Conservation (phyloP, 140 eudicot genomes). For the Bidens hawaiensis region DNA sequence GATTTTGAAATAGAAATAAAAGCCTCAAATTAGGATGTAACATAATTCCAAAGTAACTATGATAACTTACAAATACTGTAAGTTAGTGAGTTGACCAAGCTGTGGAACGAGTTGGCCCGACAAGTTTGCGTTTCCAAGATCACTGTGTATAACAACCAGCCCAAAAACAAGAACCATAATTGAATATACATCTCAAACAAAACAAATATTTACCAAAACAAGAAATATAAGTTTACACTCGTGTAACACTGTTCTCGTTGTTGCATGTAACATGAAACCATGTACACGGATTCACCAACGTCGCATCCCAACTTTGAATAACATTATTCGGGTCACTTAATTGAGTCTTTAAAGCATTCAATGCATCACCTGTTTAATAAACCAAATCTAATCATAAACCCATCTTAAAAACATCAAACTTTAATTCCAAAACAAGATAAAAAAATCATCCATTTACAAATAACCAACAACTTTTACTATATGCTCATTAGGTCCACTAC, state of each 20-base stretch:
- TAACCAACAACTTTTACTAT: constrained; percentile 3
- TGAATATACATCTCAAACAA: background rate
- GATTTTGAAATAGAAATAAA: background rate
- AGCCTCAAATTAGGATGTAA: background rate
- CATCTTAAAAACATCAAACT: constrained; percentile 13
- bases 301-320: constrained; percentile 94
- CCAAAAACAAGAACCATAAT: background rate
- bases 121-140: constrained; percentile 95
- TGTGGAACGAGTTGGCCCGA: constrained; percentile 77
- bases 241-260: constrained; percentile 69
- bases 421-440: constrained; percentile 5
- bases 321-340: constrained; percentile 87
- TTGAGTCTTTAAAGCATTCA: constrained; percentile 66
- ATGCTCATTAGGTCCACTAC: constrained; percentile 17
- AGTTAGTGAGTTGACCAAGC: constrained; percentile 78
- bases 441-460: background rate
- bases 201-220: background rate
- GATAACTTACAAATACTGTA: constrained; percentile 87
- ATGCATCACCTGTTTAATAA: constrained; percentile 66
- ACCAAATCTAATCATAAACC: constrained; percentile 17
- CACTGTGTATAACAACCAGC: constrained; percentile 40
- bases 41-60: background rate
- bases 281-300: constrained; percentile 92
- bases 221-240: constrained; percentile 61
- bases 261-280: constrained; percentile 95